phyloP scores from a whole-genome alignment of 2,329 filamentous ascomycete genomes.

The Diaporthe sp. region DNA sequence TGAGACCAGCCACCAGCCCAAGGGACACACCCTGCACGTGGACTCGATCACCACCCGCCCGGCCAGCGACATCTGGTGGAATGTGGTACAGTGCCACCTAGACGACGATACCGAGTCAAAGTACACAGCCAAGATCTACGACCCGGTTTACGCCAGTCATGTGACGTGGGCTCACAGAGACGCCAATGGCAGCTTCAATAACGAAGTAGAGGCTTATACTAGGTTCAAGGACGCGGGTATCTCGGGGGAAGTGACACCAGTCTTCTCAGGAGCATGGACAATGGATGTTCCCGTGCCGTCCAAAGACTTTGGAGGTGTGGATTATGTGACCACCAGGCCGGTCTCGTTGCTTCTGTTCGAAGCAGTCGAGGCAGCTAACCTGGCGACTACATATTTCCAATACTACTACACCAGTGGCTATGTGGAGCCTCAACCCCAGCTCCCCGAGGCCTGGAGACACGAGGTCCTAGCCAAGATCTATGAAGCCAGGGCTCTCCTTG shows the following conservation, averaged over 20 bases:
- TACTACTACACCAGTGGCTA: neutral
- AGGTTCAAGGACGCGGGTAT: neutral
- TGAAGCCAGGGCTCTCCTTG: neutral
- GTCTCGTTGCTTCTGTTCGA: neutral
- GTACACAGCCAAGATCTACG: slow-evolving; percentile 12
- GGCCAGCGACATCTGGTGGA: neutral
- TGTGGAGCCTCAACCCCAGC: neutral
- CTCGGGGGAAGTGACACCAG: neutral
- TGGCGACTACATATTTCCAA: neutral
- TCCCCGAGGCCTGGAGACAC: neutral
- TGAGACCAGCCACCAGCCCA: neutral
- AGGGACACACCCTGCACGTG: neutral
- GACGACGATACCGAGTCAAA: neutral
- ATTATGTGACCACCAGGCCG: neutral
- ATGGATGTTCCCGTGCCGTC: slow-evolving; percentile 1
- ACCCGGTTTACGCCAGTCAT: neutral
- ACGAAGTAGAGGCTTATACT: neutral
- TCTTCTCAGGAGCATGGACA: neutral
- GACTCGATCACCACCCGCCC: neutral
- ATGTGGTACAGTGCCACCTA: neutral
- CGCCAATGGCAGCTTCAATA: neutral
- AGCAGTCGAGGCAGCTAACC: neutral
- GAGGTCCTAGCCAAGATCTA: slow-evolving; percentile 13
- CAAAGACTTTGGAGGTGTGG: neutral
- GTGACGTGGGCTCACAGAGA: neutral